Base-by-base conservation (phyloP, 805 yeast species). In the Isabelozyma rhagii region DNA sequence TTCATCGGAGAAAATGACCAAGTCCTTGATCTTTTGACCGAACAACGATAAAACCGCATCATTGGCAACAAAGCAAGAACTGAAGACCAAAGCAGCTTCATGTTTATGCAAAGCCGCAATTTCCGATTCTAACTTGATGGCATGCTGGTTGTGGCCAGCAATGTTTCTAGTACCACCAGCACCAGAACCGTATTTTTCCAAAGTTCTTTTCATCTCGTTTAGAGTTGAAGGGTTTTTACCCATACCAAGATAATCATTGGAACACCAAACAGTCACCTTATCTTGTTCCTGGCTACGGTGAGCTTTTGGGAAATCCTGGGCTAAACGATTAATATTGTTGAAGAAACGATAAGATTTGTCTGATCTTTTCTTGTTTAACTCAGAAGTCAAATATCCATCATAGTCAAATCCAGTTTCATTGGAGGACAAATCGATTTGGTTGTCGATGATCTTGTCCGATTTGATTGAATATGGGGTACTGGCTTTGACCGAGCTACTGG, bases 161-260 rank as follows among this genome's bases (percentile, higher is more conserved):
- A 94, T 94, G 73, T 94, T 94, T 64, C 99, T 82, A 45, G 99
- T 94, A 59, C 99, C 99, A 64, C 99, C 99, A 8, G 99, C 97
- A 60, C 99, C 99, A 4, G 97, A 87, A 61, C 99, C 99, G 67
- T 94, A 94, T 73, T 81, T 83, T 60, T 87, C 87, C 68, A 94
- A 78, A 14, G 96, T 84, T 45, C 75, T 66, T 59, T 86, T 85
- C 93, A 93, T 94, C 49, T 83, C 83, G 14, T 80, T 72, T 51
- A 90, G 72, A 42, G 93, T 93, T 54, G 78, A 74, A 54, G 79
- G 79, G 66, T 93, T 88, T 62, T 82, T 84, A 47, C 97, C 93
- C 94, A 94, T 89, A 10, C 98, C 97, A 53, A 94, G 78, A 68
- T 94, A 94, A 70, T 94, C 99, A 68, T 94, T 94, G 41, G 99